Conservation (phyloP, 176 grass and related monocot genomes). For the Oryza officinalis region DNA sequence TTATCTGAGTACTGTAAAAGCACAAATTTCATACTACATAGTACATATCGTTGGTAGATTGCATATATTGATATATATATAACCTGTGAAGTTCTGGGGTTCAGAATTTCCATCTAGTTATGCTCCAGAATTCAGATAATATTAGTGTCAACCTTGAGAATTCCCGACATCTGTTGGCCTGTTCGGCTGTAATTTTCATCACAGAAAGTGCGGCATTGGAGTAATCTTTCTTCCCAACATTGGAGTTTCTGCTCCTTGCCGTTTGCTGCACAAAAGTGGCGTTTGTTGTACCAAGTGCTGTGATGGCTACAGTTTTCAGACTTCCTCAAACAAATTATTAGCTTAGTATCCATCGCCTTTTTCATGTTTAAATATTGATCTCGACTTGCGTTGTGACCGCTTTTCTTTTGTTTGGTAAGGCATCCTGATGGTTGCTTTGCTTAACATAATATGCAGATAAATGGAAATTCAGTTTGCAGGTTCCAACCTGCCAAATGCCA, state of each 20-base stretch:
- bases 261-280: background rate
- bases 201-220: background rate
- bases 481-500: background rate
- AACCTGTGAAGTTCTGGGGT: background rate
- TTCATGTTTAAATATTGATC: background rate
- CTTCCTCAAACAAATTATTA: background rate
- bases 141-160: background rate
- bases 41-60: background rate
- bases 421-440: background rate
- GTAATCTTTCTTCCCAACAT: background rate
- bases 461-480: background rate
- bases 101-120: background rate
- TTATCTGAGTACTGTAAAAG: background rate
- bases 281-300: conserved; percentile 28
- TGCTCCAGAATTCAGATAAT: background rate
- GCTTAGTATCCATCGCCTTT: background rate
- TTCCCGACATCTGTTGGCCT: background rate
- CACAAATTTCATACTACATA: background rate
- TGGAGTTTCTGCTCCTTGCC: background rate
- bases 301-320: background rate
- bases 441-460: background rate
- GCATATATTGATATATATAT: background rate
- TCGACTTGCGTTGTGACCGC: background rate
- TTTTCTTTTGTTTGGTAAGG: background rate
- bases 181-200: background rate